These are phyloP conservation scores for Candida quercuum DNA, from an alignment of 805 yeast species.

Conservation along the genomic window DNA sequence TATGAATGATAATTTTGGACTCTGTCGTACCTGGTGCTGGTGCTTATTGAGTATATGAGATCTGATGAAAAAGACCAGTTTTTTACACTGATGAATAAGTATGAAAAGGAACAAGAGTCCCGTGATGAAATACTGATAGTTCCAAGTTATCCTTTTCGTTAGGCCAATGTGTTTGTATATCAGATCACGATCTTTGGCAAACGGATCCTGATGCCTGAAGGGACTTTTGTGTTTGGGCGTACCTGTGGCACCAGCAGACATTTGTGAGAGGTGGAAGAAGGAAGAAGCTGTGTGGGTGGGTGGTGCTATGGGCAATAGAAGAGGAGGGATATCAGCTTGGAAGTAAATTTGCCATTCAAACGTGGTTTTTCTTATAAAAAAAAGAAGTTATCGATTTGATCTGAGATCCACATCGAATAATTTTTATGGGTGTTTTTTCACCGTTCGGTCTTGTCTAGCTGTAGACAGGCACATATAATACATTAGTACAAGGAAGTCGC, in stretches of 20 bases:
- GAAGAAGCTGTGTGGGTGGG: neutral
- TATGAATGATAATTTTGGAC: neutral
- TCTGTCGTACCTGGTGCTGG: neutral
- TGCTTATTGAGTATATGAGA: no score
- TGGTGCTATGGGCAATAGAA: no score
- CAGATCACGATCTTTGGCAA: constrained; percentile 14
- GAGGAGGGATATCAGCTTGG: no score
- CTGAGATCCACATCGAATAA: no score
- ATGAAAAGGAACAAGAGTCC: constrained; percentile 1
- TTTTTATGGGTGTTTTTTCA: no score
- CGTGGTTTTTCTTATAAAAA: no score
- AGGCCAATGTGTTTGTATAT: constrained; percentile 17
- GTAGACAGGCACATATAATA: no score
- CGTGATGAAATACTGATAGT: constrained; percentile 17
- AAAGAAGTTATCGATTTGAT: no score
- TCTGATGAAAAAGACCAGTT: neutral
- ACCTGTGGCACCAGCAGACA: neutral
- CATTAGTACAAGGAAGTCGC: no score
- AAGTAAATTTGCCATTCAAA: no score
- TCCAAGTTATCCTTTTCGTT: constrained; percentile 16
- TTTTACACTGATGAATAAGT: neutral
- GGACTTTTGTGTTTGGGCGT: constrained; percentile 2
- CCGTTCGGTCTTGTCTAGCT: no score
- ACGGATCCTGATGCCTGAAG: constrained; percentile 20
- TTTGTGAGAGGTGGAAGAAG: neutral